A percentile compares a stretch with the other conserved stretches of the same genome.
Conservation (phyloP, 768 basidiomycete species). For the Cantharellus anzutake region DNA sequence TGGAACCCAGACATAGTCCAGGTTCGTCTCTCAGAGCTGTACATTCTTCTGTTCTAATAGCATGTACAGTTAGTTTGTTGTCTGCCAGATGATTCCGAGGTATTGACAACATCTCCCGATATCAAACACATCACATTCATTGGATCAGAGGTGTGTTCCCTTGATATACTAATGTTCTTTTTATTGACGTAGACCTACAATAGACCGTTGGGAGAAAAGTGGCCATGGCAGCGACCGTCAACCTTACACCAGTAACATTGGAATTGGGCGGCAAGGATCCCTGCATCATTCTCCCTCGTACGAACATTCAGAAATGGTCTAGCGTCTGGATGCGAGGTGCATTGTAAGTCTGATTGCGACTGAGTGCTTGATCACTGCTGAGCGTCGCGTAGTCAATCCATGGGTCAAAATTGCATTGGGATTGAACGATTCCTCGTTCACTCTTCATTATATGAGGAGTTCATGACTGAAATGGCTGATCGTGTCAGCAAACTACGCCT, state of each 20-base stretch:
- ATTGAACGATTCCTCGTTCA: slow-evolving; percentile 89
- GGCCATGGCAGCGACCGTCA: slow-evolving; percentile 62
- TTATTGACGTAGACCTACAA: not conserved
- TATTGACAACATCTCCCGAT: slow-evolving; percentile 50
- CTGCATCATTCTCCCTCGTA: slow-evolving; percentile 69
- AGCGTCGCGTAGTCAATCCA: slow-evolving; percentile 46
- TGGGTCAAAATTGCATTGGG: slow-evolving; percentile 94
- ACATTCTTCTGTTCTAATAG: not conserved
- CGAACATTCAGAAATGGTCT: slow-evolving; percentile 62
- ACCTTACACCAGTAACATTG: slow-evolving; percentile 80
- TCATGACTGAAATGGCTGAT: slow-evolving; percentile 45
- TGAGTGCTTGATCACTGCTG: not conserved
- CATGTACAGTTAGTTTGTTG: slow-evolving; percentile 52
- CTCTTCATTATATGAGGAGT: slow-evolving; percentile 49
- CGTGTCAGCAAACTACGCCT: slow-evolving; percentile 50
- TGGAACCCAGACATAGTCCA: slow-evolving; percentile 78
- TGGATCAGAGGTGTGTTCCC: slow-evolving; percentile 35
- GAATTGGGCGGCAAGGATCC: slow-evolving; percentile 96
- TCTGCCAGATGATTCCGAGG: slow-evolving; percentile 70
- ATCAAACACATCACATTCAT: slow-evolving; percentile 95
- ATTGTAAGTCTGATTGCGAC: slow-evolving; percentile 38
- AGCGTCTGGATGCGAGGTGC: slow-evolving; percentile 79
- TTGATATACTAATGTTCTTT: not conserved
- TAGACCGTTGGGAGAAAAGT: slow-evolving; percentile 31
- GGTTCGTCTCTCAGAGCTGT: slow-evolving; percentile 18